Conservation (phyloP, 2,329 filamentous ascomycete species). For the Diaporthe ilicicola region DNA sequence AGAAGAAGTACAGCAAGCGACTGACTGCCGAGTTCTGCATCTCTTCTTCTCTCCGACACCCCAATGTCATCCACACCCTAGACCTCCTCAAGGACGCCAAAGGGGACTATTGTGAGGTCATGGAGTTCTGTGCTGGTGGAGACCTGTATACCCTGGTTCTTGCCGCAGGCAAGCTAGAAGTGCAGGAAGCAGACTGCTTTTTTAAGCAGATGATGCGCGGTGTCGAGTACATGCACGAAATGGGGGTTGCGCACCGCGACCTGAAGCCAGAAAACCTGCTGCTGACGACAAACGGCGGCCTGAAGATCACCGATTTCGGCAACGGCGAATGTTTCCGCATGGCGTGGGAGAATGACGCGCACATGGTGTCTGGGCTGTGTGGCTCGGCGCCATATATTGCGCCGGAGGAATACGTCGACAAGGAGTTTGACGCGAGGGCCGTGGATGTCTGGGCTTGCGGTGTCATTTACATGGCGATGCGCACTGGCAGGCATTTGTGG, state of each 20-base stretch:
- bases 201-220: conserved; percentile 99
- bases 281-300: conserved; percentile 86
- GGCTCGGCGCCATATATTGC: conserved; percentile 97
- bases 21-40: conserved; percentile 98
- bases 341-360: conserved; percentile 98
- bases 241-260: conserved; percentile 97
- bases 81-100: conserved; percentile 96
- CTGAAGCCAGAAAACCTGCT: conserved; percentile 97
- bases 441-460: conserved; percentile 98
- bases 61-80: conserved; percentile 97
- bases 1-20: conserved; percentile 97
- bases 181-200: conserved; percentile 93
- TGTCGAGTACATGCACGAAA: conserved; percentile 98
- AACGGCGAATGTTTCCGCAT: conserved; percentile 99
- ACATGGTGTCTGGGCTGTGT: conserved; percentile 97
- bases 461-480: conserved; percentile 99
- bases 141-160: conserved; percentile 95
- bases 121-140: conserved; percentile 98
- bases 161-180: conserved; percentile 89
- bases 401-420: conserved; percentile 93
- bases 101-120: conserved; percentile 97
- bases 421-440: conserved; percentile 96
- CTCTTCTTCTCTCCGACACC: conserved; percentile 93
- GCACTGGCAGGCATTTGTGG: conserved; percentile 95
- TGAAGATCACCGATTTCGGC: conserved; percentile 99